Percentiles rank a stretch among this genome's conserved stretches.
phyloP scores from a whole-genome alignment of 345 rosid genomes.

The Passiflora organensis region DNA sequence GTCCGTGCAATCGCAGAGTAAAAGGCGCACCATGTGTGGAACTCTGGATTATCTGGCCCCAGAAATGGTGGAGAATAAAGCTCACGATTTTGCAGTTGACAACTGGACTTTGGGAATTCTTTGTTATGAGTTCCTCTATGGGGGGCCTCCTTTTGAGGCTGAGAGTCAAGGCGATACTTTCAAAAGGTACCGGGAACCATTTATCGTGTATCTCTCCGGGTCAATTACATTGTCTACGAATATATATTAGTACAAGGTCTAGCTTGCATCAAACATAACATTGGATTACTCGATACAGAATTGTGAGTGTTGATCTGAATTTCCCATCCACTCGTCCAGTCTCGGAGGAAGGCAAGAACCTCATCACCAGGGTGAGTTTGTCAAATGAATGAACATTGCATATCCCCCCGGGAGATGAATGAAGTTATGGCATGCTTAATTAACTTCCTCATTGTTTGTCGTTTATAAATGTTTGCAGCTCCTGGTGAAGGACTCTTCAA shows the following conservation, averaged over 20 bases:
- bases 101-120: slow-evolving; percentile 93
- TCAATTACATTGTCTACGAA: neutral
- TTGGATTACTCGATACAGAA: slow-evolving; percentile 43
- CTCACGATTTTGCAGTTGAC: slow-evolving; percentile 87
- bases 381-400: neutral
- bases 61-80: slow-evolving; percentile 90
- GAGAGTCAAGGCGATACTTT: slow-evolving; percentile 78
- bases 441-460: neutral
- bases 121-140: slow-evolving; percentile 93
- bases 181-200: slow-evolving; percentile 57
- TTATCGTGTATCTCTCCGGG: too few species aligned
- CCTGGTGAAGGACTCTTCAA: slow-evolving; percentile 74
- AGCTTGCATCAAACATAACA: slow-evolving; percentile 5
- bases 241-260: neutral
- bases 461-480: slow-evolving; percentile 49
- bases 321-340: slow-evolving; percentile 61
- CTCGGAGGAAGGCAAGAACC: slow-evolving; percentile 68
- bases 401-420: neutral
- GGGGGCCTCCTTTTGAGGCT: slow-evolving; percentile 88
- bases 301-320: slow-evolving; percentile 61
- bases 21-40: slow-evolving; percentile 95
- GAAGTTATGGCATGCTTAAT: neutral
- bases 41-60: slow-evolving; percentile 94
- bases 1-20: slow-evolving; percentile 93
- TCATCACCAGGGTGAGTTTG: slow-evolving; percentile 51